Evolutionary conservation across 2,329 filamentous ascomycete genomes (phyloP), one percentile per base, ranked within the genome.

Genomic region (Claviceps sp.): DNA sequence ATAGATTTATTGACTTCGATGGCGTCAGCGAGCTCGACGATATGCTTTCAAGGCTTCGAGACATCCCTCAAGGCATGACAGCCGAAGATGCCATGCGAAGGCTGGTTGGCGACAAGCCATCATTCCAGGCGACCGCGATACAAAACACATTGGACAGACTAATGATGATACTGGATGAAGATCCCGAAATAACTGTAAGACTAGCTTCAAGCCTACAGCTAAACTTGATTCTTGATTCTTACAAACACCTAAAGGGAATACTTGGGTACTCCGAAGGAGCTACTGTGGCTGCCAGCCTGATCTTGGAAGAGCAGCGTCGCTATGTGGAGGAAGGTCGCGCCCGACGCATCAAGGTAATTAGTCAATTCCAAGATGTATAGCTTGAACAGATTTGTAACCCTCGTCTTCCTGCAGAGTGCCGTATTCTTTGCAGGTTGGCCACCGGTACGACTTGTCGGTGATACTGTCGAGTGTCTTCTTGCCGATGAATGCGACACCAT

Each of bases 211-310:
- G 19, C 6, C 8, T 16, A 4, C 6, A 7, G 24, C 41, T 34
- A 8, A 6, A 11, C 14, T 1, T 47, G 10, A 38, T 14, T n/a
- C 16, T 0, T 13, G 3, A 4, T 11, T 11, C 26, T 43, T 2
- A 30, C 39, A 14, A 22, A 5, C 17, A 14, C 11, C 6, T 11
- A 14, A 41, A 60, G 54, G 77, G 73, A 6, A 72, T 81, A 47
- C 68, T 81, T 38, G 77, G 77, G 2, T 81, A 80, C 57, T 79
- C 75, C 0, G 77, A 81, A 60, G 77, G 77, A 5, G 76, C 77
- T 1, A 73, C 73, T 0, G 70, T 79, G 37, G 77, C 76, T 1
- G 71, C 71, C 0, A 76, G 72, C 1, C 60, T 76, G 11, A 62
- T 78, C 6, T 61, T 78, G 13, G 70, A 76, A 47, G 74, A 77